phyloP scores from a whole-genome alignment of 345 rosid species.

The Erodium maritimum region DNA sequence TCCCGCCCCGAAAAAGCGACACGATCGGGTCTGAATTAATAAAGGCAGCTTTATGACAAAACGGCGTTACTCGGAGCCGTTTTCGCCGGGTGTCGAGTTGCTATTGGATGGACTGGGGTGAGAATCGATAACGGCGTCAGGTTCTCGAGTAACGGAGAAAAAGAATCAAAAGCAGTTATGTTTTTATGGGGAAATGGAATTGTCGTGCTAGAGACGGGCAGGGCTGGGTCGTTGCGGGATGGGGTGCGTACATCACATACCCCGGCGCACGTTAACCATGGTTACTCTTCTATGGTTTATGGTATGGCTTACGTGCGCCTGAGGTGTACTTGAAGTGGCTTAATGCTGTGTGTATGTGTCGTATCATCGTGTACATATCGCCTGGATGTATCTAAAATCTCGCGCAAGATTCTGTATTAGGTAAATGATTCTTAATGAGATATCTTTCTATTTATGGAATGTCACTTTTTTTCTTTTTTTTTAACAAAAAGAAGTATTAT shows the following conservation, averaged over 20 bases:
- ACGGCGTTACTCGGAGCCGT: not conserved
- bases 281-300: too few relatives aligned
- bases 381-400: not conserved
- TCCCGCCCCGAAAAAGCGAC: conserved; percentile 1
- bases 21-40: not conserved
- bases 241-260: not conserved
- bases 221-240: not conserved
- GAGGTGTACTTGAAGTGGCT: not conserved
- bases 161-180: conserved; percentile 23
- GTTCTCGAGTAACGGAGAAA: not conserved
- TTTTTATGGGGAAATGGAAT: conserved; percentile 22
- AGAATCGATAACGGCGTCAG: conserved; percentile 1
- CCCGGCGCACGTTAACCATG: conserved; percentile 5
- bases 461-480: too few relatives aligned
- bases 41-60: not conserved
- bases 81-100: conserved; percentile 12
- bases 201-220: conserved; percentile 37
- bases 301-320: not conserved
- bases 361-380: not conserved
- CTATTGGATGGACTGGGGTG: conserved; percentile 10
- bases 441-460: too few relatives aligned
- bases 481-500: too few relatives aligned
- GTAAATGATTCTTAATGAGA: too few relatives aligned
- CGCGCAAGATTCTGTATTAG: not conserved
- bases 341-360: conserved; percentile 9